Base-by-base conservation (phyloP, 441 rosid species). In the Eruca vesicaria region DNA sequence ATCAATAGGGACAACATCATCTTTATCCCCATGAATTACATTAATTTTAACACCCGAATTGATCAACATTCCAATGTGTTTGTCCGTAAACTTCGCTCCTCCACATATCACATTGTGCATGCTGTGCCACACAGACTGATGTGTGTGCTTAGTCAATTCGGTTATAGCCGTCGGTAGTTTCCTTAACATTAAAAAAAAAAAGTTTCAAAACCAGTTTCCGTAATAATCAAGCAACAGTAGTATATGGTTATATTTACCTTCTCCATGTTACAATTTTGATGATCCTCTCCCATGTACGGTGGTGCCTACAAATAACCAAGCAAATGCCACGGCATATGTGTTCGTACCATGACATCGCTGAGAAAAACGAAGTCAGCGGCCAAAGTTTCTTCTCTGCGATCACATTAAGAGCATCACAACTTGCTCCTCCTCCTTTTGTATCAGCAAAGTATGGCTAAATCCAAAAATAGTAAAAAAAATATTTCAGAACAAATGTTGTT, bases 51-150 rank as follows among this genome's bases (percentile, higher is more conserved):
- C 87, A 38, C 68, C 28, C 3, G 78, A 72, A 14, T 74, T 68
- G 3, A 64, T 73, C 81, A 86, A 74, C 7, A 64, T 80, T 72
- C 84, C 82, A 68, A 91, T 66, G 61, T 81, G 82, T 3, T 77
- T 85, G 57, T 88, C 96, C 66, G 77, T 61, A 9, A 70, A 85
- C 73, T 84, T 93, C 1, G 86, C 89, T 72, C 90, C 96, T n/a
- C 96, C 91, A 18, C 91, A 91, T 71, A 91, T 73, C 69, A 88
- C 90, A 74, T 89, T 91, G 67, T 93, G 95, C 97, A 89, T 85
- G 43, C 86, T 84, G 21, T 88, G 92, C 94, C 91, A 93, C 19
- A 88, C 97, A 0, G 98, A 89, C 72, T 79, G 89, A 74, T 93
- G 98, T 4, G 94, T 89, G 79, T 91, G 98, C 84, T 81, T 86